Conservation (phyloP, 208 protist genomes). For the Wallacemonas sp. region DNA sequence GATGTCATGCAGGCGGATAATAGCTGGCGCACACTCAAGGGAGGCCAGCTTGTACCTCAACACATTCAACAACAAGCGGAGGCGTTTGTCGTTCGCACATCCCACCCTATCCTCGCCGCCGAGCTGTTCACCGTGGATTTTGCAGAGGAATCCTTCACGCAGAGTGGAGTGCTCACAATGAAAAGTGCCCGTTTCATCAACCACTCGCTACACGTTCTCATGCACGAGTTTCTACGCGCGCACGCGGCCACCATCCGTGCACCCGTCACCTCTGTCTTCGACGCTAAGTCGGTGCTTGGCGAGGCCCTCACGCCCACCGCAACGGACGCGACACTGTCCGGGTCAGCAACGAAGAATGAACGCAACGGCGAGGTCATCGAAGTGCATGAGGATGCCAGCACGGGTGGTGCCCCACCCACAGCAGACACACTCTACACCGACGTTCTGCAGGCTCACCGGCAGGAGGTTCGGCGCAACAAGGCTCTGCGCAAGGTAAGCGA, state of each 20-base stretch:
- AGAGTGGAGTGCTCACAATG: conserved; percentile 49
- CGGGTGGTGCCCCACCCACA: not conserved
- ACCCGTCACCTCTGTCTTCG: conserved; percentile 3
- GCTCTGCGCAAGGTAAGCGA: conserved; percentile 23
- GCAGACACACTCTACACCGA: not conserved
- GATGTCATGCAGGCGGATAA: conserved; percentile 12
- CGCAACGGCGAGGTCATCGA: not conserved
- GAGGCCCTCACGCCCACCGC: too few relatives aligned
- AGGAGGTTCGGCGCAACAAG: conserved; percentile 18
- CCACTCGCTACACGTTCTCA: conserved; percentile 51
- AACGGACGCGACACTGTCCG: too few relatives aligned
- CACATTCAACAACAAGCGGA: conserved; percentile 36
- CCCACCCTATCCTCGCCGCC: conserved; percentile 47
- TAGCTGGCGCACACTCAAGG: conserved; percentile 11
- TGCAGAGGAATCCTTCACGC: conserved; percentile 65
- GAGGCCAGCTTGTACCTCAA: conserved; percentile 28
- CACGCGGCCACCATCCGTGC: conserved; percentile 31
- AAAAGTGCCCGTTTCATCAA: conserved; percentile 75
- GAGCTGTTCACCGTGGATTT: conserved; percentile 75
- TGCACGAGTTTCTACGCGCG: conserved; percentile 37
- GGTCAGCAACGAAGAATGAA: too few relatives aligned
- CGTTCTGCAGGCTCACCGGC: not conserved
- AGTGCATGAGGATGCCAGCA: not conserved
- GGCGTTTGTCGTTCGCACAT: conserved; percentile 30
- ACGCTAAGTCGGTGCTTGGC: conserved; percentile 3